These are phyloP conservation scores for Leptodontidium sp. DNA, from an alignment of 2,329 filamentous ascomycete species.

Conservation along the genomic window DNA sequence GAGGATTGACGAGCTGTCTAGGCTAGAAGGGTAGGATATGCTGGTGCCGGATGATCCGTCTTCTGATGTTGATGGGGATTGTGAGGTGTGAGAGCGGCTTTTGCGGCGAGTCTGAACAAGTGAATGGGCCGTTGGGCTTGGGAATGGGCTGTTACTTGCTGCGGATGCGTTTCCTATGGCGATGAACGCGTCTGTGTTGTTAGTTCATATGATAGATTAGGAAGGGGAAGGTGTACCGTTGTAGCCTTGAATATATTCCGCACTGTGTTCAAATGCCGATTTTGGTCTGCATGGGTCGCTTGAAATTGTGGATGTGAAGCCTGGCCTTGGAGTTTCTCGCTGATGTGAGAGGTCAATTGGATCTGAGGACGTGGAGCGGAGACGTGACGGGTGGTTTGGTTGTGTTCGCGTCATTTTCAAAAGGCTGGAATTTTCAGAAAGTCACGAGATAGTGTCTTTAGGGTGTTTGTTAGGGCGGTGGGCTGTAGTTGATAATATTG, in stretches of 20 bases:
- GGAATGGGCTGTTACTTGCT: background rate
- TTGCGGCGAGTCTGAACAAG: too few species aligned
- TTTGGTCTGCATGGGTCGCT: background rate
- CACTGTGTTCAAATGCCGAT: background rate
- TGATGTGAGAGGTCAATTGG: background rate
- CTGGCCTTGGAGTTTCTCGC: background rate
- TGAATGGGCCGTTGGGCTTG: background rate
- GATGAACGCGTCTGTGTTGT: background rate
- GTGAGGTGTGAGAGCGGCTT: too few species aligned
- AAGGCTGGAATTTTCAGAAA: too few species aligned
- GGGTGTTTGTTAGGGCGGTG: background rate
- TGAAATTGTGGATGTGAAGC: background rate
- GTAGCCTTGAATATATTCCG: background rate
- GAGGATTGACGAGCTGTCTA: too few species aligned
- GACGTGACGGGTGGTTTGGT: background rate
- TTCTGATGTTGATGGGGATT: too few species aligned
- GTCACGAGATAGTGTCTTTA: background rate
- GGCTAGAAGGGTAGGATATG: too few species aligned
- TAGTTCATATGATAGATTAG: background rate
- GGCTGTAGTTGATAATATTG: too few species aligned
- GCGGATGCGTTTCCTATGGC: background rate
- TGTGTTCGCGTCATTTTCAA: background rate
- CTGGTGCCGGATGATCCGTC: too few species aligned
- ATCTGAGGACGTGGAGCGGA: background rate
- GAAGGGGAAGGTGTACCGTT: background rate